Evolutionary conservation across 148 eudicot species (phyloP).

Genomic region (Pouteria glomerata): DNA sequence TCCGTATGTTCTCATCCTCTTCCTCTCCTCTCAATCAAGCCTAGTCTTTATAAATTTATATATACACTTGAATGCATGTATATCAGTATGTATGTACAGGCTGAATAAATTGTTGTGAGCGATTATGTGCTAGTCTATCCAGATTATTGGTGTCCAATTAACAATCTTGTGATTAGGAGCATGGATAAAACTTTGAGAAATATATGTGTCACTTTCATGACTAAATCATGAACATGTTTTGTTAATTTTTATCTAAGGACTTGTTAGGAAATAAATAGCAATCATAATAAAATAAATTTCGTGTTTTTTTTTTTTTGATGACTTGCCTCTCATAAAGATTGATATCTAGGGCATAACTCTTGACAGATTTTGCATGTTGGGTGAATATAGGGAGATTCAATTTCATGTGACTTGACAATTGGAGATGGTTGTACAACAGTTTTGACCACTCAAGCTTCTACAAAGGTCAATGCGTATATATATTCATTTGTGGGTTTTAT

Average conservation of each 20-base stretch:
- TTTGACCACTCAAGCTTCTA: conserved; percentile 93
- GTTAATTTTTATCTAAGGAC: no score
- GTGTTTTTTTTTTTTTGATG: no score
- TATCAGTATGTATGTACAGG: not conserved
- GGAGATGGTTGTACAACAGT: conserved; percentile 88
- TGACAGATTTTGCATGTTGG: not conserved
- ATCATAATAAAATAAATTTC: no score
- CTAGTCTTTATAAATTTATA: not conserved
- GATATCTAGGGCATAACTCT: no score
- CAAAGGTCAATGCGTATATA: conserved; percentile 45
- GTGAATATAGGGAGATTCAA: conserved; percentile 62
- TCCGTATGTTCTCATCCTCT: conserved; percentile 42
- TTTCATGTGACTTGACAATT: conserved; percentile 48
- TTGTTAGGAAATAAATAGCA: no score
- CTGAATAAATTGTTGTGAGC: conserved; percentile 1
- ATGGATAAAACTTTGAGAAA: no score
- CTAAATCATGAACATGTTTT: no score
- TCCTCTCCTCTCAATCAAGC: not conserved
- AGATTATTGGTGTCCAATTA: no score
- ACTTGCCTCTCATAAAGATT: no score
- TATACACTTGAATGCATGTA: not conserved
- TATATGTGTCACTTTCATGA: no score
- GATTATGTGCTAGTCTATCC: no score
- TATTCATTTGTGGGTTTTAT: not conserved
- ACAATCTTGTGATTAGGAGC: no score